These are phyloP conservation scores for Novymonas esmeraldas DNA, from an alignment of 208 protist species.

Conservation along the genomic window DNA sequence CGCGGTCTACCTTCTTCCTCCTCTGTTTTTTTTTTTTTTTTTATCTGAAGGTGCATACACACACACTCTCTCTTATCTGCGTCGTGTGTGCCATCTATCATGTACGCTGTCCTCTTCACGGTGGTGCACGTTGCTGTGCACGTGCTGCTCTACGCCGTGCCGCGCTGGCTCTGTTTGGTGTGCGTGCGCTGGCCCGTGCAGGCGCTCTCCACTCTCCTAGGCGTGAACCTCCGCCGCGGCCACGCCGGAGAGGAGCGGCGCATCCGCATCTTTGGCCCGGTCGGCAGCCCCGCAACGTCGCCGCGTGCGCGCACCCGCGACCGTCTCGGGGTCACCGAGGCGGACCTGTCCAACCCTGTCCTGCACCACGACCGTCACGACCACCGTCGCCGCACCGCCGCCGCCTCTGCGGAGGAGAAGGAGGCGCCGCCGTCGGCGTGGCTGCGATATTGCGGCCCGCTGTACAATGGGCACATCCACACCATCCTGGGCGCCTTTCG, in stretches of 20 bases:
- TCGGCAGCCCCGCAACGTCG: slow-evolving; percentile 3
- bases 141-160: slow-evolving; percentile 36
- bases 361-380: slow-evolving; percentile 3
- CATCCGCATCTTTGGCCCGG: slow-evolving; percentile 18
- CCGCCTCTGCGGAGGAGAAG: background rate
- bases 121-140: slow-evolving; percentile 27
- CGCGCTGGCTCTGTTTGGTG: slow-evolving; percentile 23
- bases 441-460: slow-evolving; percentile 43
- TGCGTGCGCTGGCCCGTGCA: slow-evolving; percentile 36
- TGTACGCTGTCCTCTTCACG: slow-evolving; percentile 23
- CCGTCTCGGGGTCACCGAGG: slow-evolving; percentile 20
- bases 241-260: slow-evolving; percentile 16
- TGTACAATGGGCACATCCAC: slow-evolving; percentile 63
- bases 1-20: too few species aligned
- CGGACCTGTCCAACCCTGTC: slow-evolving; percentile 15
- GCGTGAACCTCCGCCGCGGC: background rate
- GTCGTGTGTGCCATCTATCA: background rate
- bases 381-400: background rate
- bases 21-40: background rate
- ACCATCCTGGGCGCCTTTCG: slow-evolving; percentile 59
- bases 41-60: background rate
- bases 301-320: slow-evolving; percentile 3
- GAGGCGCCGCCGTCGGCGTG: slow-evolving; percentile 3
- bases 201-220: slow-evolving; percentile 17
- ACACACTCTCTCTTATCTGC: background rate